Evolutionary conservation across 768 basidiomycete species (phyloP).

Genomic region (Lactifluus hygrophoroides): DNA sequence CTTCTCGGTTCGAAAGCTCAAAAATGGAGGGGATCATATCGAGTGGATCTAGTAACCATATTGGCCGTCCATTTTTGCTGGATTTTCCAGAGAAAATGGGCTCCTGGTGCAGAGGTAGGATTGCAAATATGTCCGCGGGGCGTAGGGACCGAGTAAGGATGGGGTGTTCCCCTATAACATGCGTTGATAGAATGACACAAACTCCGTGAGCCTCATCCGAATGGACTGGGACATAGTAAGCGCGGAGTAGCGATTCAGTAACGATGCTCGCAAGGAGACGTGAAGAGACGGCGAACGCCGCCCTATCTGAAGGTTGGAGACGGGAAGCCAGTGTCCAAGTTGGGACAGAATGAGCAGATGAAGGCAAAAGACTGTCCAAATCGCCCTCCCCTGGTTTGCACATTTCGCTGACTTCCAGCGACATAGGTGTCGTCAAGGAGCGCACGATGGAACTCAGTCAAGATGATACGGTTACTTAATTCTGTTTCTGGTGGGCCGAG

Average conservation of each 20-base stretch:
- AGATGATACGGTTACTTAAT: too few relatives aligned
- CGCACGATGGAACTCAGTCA: background rate
- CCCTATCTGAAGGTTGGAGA: constrained; percentile 18
- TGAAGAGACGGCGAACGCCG: constrained; percentile 39
- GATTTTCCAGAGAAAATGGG: constrained; percentile 34
- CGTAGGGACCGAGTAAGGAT: constrained; percentile 29
- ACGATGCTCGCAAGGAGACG: constrained; percentile 43
- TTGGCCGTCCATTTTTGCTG: constrained; percentile 32
- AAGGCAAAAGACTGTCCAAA: background rate
- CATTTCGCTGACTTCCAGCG: background rate
- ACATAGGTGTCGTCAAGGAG: background rate
- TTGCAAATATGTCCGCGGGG: constrained; percentile 37
- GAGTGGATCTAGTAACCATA: constrained; percentile 48
- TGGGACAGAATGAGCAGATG: background rate
- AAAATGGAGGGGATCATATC: constrained; percentile 45
- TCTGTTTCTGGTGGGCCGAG: too few relatives aligned
- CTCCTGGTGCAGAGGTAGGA: constrained; percentile 39
- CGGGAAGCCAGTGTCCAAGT: constrained; percentile 6
- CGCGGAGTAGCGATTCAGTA: constrained; percentile 38
- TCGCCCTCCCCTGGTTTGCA: background rate
- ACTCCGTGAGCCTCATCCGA: constrained; percentile 27
- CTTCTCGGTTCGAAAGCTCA: constrained; percentile 24
- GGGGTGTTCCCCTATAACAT: constrained; percentile 30
- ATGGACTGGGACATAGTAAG: constrained; percentile 33
- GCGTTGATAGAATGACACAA: constrained; percentile 33